Evolutionary conservation across 2,329 filamentous ascomycete genomes (phyloP).

Genomic region (Colletotrichum abscissum): DNA sequence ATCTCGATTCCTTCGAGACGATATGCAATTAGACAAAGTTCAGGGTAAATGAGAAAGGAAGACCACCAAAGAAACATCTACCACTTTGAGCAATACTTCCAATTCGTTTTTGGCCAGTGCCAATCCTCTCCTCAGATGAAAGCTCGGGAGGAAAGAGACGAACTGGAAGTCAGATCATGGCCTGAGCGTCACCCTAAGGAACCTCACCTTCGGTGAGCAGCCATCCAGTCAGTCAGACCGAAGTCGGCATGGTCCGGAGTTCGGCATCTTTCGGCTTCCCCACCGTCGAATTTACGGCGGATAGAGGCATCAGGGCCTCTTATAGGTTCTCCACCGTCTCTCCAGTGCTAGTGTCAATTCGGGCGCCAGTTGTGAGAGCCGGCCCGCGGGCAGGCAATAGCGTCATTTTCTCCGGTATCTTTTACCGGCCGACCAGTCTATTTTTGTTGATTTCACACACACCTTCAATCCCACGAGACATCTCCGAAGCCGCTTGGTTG

Average conservation of each 20-base stretch:
- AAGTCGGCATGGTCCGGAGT: conserved; percentile 10
- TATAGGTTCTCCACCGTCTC: neutral
- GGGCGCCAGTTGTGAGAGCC: conserved; percentile 28
- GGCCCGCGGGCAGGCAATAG: conserved; percentile 31
- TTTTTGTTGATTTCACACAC: conserved; percentile 12
- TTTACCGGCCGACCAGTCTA: neutral
- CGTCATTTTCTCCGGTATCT: conserved; percentile 26
- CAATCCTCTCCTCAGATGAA: neutral
- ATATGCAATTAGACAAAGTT: too few relatives aligned
- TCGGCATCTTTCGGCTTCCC: conserved; percentile 4
- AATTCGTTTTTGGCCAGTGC: neutral
- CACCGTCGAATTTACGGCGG: neutral
- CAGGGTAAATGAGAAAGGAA: too few relatives aligned
- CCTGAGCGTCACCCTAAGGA: neutral
- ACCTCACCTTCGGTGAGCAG: neutral
- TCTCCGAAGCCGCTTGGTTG: neutral
- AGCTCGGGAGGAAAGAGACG: neutral
- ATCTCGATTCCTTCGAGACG: neutral
- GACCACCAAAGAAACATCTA: neutral
- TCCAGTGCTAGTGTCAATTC: conserved; percentile 8
- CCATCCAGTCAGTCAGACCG: neutral
- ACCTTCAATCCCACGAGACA: neutral
- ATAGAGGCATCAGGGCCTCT: neutral
- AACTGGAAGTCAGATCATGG: neutral
- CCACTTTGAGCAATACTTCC: neutral